Base-by-base conservation (phyloP, 495 filamentous ascomycete genomes). In the Pyrenula massariospora region DNA sequence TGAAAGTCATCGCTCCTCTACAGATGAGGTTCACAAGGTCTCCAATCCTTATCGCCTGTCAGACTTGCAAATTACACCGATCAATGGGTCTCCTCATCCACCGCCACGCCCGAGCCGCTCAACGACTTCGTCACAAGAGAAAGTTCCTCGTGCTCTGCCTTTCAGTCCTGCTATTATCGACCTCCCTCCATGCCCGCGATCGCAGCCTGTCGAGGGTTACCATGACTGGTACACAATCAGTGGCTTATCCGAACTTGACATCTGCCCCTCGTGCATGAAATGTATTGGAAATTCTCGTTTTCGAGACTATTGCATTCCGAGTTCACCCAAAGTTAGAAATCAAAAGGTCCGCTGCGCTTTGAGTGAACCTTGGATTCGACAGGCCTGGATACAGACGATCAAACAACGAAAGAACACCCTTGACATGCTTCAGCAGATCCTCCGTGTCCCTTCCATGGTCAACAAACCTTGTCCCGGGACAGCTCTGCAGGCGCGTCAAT, bases 171-270 rank as follows among this genome's bases (percentile, higher is more conserved):
- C 58, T 15, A 62, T 65, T 10, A 57, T 70, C 25, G 62, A 47
- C 24, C 63, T 85, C 19, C 73, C 76, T 48, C 62, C 76, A 1
- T 88, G 85, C 55, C 77, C 81, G 1, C 68, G 85, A 53, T 67
- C 74, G 2, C 59, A 69, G 2, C 72, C 72, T 3, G 70, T 74
- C 10, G 62, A 70, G 2, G 78, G 77, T 1, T 72, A 77, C 52
- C 71, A 81, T 56, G 84, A 86, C 59, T 88, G 85, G 85, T 81
- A 81, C 59, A 86, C 81, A 2, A 70, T 88, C 5, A 73, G 76
- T 22, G 74, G 77, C 8, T 70, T 77, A 54, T 66, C 73, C 3
- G 69, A 73, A 31, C 76, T 87, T 25, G 73, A 84, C 58, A 80
- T 88, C 48, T 88, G 85, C 54, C 84, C 84, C 1, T 73, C 72